Percentiles rank a stretch among this genome's conserved stretches.
Conservation (phyloP, 129 eudicot species). For the Lonicera japonica region DNA sequence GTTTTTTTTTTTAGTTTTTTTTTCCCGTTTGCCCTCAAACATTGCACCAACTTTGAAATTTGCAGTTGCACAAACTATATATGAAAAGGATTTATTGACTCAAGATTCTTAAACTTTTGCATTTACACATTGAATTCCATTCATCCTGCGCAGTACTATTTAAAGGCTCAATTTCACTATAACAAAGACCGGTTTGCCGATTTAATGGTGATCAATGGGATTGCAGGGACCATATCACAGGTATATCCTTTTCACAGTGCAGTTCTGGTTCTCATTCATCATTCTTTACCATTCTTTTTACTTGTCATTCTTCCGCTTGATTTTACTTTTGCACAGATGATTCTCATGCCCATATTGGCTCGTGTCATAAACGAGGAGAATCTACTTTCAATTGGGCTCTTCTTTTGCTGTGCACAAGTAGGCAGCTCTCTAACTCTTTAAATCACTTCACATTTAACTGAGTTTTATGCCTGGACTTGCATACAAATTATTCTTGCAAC, state of each 20-base stretch:
- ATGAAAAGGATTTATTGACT: no score
- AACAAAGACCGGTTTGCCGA: conserved; percentile 82
- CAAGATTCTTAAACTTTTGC: background rate
- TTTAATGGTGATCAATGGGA: conserved; percentile 72
- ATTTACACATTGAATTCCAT: background rate
- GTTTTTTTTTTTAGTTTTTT: no score
- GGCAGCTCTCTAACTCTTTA: conserved; percentile 4
- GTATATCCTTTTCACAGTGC: conserved; percentile 24
- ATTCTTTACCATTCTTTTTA: background rate
- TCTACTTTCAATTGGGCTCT: conserved; percentile 65
- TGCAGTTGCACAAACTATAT: no score
- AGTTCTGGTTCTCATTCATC: background rate
- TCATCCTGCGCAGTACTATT: conserved; percentile 45
- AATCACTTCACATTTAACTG: background rate
- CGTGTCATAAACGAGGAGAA: conserved; percentile 58
- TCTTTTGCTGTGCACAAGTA: conserved; percentile 66
- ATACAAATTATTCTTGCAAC: no score
- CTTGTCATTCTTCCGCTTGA: background rate
- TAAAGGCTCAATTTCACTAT: conserved; percentile 76
- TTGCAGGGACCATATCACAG: conserved; percentile 79
- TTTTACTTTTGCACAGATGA: conserved; percentile 35
- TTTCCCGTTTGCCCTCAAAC: no score
- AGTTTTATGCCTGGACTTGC: background rate
- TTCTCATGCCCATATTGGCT: conserved; percentile 72
- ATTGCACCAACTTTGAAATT: no score